Evolutionary conservation across 2,329 filamentous ascomycete species (phyloP).

Genomic region (Magnaporthiopsis poae): DNA sequence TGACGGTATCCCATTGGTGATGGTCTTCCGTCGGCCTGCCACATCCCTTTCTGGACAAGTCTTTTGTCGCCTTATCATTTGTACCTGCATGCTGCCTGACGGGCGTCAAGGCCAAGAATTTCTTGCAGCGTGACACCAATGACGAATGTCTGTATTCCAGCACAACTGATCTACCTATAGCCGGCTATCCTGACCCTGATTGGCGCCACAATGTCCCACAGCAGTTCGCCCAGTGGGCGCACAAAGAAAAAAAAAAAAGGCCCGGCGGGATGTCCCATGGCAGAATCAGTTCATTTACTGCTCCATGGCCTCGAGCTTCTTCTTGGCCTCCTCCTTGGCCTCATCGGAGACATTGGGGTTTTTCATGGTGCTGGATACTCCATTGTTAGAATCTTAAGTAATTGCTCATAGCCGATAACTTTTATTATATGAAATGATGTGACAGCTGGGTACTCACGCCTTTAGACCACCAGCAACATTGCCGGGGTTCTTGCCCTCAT

Average conservation of each 20-base stretch:
- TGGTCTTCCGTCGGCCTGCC: background rate
- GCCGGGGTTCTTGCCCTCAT: constrained; percentile 38
- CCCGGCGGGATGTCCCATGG: background rate
- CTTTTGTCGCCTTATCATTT: background rate
- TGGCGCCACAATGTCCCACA: background rate
- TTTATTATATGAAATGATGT: background rate
- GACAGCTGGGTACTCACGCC: constrained; percentile 28
- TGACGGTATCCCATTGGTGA: background rate
- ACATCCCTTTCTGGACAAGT: background rate
- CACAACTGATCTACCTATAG: background rate
- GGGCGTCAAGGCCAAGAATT: background rate
- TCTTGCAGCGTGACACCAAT: background rate
- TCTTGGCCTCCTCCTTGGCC: constrained; percentile 45
- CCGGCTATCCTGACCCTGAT: background rate
- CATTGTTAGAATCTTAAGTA: too few relatives aligned
- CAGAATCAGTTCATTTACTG: background rate
- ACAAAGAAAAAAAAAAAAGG: background rate
- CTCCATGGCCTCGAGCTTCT: constrained; percentile 35
- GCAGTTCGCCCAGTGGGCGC: background rate
- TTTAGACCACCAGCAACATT: constrained; percentile 44
- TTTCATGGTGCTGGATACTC: constrained; percentile 30
- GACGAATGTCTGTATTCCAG: background rate
- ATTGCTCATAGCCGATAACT: too few relatives aligned
- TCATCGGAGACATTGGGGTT: constrained; percentile 49
- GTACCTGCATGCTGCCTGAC: background rate